phyloP scores from a whole-genome alignment of 306 rosid genomes.

The Oxytropis ochrocephala region DNA sequence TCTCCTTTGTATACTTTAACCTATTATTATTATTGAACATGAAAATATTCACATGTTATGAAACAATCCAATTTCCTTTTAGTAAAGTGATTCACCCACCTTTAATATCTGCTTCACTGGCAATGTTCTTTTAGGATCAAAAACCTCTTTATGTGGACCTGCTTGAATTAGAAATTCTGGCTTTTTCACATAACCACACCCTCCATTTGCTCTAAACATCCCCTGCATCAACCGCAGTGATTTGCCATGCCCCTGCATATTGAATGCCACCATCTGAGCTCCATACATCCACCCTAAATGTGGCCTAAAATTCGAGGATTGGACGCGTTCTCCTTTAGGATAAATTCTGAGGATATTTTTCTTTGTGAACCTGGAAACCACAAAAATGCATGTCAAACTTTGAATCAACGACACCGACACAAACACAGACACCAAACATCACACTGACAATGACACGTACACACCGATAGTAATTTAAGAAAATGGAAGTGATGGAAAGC shows the following conservation, averaged over 20 bases:
- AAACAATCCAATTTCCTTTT: slow-evolving; percentile 4
- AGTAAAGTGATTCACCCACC: slow-evolving; percentile 31
- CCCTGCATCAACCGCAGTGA: slow-evolving; percentile 74
- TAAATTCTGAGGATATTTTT: slow-evolving; percentile 64
- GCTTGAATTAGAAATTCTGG: slow-evolving; percentile 50
- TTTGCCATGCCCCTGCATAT: slow-evolving; percentile 91
- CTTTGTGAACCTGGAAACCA: slow-evolving; percentile 71
- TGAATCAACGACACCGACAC: too few species aligned
- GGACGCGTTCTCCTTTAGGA: slow-evolving; percentile 79
- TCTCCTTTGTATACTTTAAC: slow-evolving; percentile 41
- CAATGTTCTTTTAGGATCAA: slow-evolving; percentile 54
- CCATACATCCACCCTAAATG: slow-evolving; percentile 87
- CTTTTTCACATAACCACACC: slow-evolving; percentile 76
- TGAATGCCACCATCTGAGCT: slow-evolving; percentile 95
- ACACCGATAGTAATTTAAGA: too few species aligned
- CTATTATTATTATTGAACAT: slow-evolving; percentile 40
- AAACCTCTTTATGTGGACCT: slow-evolving; percentile 42
- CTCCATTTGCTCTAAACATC: slow-evolving; percentile 89
- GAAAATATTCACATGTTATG: neutral
- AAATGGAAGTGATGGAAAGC: too few species aligned
- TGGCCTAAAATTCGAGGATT: slow-evolving; percentile 75
- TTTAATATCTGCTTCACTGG: slow-evolving; percentile 47
- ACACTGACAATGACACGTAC: too few species aligned
- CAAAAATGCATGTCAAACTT: neutral
- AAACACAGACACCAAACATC: too few species aligned